Base-by-base conservation (phyloP, 495 filamentous ascomycete species). In the Articulospora tetracladia region DNA sequence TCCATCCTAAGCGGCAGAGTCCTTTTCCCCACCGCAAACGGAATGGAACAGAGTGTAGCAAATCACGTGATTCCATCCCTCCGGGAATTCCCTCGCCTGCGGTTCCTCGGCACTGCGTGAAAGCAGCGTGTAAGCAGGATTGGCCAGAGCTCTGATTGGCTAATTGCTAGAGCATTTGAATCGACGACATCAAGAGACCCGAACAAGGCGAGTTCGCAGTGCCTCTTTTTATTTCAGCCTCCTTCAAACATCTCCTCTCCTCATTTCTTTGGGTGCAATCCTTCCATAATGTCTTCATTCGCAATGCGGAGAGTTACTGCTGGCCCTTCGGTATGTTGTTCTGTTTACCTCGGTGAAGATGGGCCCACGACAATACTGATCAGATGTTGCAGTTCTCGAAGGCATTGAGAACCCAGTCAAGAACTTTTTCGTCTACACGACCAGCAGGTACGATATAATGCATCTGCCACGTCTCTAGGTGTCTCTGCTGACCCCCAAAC, bases 341-440 rank as follows among this genome's bases (percentile, higher is more conserved):
- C 36, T 20, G 51, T 53, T 48, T 17, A 30, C 56, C 51, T 50
- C 39, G 27, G 58, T 22, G 24, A 26, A 25, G 15, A 10, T 28
- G 49, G 10, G 3, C 28, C 4, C n/a, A 55, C 22, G 3, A 23
- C 30, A 30, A 23, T 55, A 22, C 57, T 66, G 56, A 66, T 63
- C 39, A 34, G 19, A 27, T 19, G 4, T 51, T 62, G 28, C 36
- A 83, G 79, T 70, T 83, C 60, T 77, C 79, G 65, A 74, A 77
- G 68, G 71, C 70, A 67, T 66, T 74, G 39, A 72, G 64, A 64
- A 71, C 57, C 67, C 81, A 89, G 70, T 79, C 79, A 65, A 84
- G 92, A 69, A 76, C 83, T 23, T 97, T 98, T 78, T 94, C 93
- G 58, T 89, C 89, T 44, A 92, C 93, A 56, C 82, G 86, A 63